These are phyloP conservation scores for Aspergillus viridinutans DNA, from an alignment of 2,329 filamentous ascomycete species.

Conservation along the genomic window DNA sequence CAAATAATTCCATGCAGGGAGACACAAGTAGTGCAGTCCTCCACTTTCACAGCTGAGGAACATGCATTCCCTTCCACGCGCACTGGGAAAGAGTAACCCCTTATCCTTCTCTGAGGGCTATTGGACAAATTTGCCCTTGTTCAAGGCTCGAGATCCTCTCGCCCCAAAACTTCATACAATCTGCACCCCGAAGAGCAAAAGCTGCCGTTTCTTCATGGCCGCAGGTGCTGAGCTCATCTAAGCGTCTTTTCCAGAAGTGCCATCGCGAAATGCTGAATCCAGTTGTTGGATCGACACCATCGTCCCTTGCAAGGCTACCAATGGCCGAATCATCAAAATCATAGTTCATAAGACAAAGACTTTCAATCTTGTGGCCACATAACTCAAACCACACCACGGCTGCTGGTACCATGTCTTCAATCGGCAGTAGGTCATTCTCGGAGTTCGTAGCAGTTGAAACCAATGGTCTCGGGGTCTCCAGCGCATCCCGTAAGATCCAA, in stretches of 20 bases:
- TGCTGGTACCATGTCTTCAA: not conserved
- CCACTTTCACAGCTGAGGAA: not conserved
- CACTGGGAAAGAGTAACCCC: not conserved
- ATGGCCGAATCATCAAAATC: not conserved
- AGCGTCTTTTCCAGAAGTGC: not conserved
- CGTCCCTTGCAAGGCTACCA: not conserved
- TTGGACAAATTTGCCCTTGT: not conserved
- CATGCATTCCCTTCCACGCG: not conserved
- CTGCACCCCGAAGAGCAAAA: not conserved
- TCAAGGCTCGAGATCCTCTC: not conserved
- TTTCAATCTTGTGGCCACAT: not conserved
- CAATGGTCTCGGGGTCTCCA: not conserved
- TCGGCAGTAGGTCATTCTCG: not conserved
- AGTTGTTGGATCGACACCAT: conserved; percentile 2
- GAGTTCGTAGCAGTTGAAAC: not conserved
- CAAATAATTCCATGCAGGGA: too few species aligned
- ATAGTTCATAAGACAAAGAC: not conserved
- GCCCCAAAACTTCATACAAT: not conserved
- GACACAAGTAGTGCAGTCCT: too few species aligned
- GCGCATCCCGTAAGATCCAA: not conserved
- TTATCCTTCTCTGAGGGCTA: not conserved
- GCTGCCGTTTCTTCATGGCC: not conserved
- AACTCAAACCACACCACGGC: not conserved
- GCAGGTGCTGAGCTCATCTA: not conserved
- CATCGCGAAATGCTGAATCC: not conserved